Evolutionary conservation across 805 yeast species (phyloP), one percentile per base, ranked within the genome.

Genomic region (Saturnispora besseyi): DNA sequence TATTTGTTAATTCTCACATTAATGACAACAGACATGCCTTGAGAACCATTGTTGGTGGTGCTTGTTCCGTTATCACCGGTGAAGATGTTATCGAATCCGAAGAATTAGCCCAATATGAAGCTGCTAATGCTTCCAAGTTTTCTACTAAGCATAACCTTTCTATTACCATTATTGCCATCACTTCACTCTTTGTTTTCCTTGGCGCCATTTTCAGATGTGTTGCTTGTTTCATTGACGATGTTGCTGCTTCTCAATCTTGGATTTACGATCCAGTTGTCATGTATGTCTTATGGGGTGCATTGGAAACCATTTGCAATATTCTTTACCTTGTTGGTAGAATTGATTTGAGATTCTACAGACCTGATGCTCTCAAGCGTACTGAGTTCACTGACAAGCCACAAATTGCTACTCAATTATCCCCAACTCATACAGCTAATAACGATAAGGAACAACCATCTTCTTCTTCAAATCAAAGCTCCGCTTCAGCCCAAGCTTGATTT

Each of bases 301-400:
- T 82, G 44, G 93, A 85, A 67, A 68, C 72, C 0, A 57, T 82
- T 29, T 78, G 81, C 50, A 76, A 81, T 55, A 48, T 79, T 9
- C 54, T 81, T 32, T 82, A 81, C 61, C 62, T 85, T 49, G 59
- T 81, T 33, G 79, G 81, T 15, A 75, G 95, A 62, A 78, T 82
- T 46, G 93, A 85, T 62, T 71, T 85, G 59, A 74, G 93, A 63
- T 85, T 85, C 67, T 85, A 85, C 73, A 79, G 86, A 65, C 91
- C 93, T 15, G 90, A 84, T 51, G 40, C 38, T 3, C 41, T 64
- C 12, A 48, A 48, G 38, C 43, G 37, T 11, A 33, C 59, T 7
- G 45, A 49, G 8, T 50, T 47, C 22, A 41, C 45, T 21, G 45
- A 41, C n/a, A 47, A 41, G 38, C 42, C 50, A 18, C 45, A 41